A percentile compares a stretch with the other conserved stretches of the same genome.
Evolutionary conservation across 129 eudicot genomes (phyloP).

Genomic region (Helianthus annuus): DNA sequence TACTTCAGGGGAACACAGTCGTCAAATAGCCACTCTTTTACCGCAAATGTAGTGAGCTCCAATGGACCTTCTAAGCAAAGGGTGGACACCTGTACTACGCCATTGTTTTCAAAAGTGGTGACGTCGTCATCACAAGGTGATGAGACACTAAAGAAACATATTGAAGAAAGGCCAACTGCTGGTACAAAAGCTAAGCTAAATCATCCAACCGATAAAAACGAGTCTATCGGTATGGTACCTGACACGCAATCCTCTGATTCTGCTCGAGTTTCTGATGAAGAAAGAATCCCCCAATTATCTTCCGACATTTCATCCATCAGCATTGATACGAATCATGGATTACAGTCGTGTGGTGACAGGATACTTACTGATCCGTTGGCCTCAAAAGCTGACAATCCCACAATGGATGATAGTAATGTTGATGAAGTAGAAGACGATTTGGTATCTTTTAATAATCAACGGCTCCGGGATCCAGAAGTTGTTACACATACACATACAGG

Average conservation of each 20-base stretch:
- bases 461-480: slow-evolving; percentile 73
- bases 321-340: slow-evolving; percentile 36
- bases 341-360: slow-evolving; percentile 34
- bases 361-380: slow-evolving; percentile 34
- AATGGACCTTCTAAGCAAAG: slow-evolving; percentile 60
- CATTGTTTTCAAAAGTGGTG: slow-evolving; percentile 29
- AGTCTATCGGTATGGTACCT: background rate
- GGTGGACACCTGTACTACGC: slow-evolving; percentile 39
- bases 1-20: slow-evolving; percentile 73
- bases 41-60: slow-evolving; percentile 43
- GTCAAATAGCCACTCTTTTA: slow-evolving; percentile 46
- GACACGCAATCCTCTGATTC: background rate
- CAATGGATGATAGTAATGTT: slow-evolving; percentile 18
- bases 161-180: slow-evolving; percentile 40
- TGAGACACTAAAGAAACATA: slow-evolving; percentile 49
- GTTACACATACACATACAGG: slow-evolving; percentile 32
- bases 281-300: slow-evolving; percentile 32
- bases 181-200: slow-evolving; percentile 46
- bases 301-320: slow-evolving; percentile 49
- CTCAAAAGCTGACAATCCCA: background rate
- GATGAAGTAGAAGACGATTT: slow-evolving; percentile 61
- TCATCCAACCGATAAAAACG: background rate
- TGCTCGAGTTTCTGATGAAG: slow-evolving; percentile 26
- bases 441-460: slow-evolving; percentile 66
- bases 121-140: slow-evolving; percentile 37